phyloP scores from a whole-genome alignment of 306 rosid species.

The Sophora flavescens region DNA sequence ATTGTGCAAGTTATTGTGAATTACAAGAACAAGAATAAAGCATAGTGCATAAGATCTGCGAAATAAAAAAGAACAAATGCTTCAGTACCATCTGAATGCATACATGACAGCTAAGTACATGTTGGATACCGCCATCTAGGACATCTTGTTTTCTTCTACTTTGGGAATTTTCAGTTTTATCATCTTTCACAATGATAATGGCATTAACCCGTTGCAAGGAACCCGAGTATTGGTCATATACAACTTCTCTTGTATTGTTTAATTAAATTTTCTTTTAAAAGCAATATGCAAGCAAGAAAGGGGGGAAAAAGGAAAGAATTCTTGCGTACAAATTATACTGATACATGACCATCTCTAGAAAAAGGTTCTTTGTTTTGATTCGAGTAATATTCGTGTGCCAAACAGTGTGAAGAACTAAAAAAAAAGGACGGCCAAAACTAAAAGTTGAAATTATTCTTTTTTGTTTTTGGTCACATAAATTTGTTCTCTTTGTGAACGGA shows the following conservation, averaged over 20 bases:
- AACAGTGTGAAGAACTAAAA: background rate
- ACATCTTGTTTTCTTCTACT: background rate
- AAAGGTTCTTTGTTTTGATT: background rate
- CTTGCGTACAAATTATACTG: background rate
- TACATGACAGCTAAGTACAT: background rate
- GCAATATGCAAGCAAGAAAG: background rate
- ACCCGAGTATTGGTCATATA: background rate
- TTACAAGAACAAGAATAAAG: background rate
- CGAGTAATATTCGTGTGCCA: background rate
- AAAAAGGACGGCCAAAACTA: slow-evolving; percentile 9
- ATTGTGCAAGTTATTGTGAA: background rate
- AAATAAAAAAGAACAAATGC: background rate
- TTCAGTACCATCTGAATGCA: background rate
- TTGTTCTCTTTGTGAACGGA: too few species aligned
- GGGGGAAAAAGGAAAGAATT: background rate
- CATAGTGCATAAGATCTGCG: background rate
- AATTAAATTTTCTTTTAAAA: background rate
- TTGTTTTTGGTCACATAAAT: too few species aligned
- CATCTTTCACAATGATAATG: background rate
- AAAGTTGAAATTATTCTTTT: background rate
- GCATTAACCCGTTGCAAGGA: background rate
- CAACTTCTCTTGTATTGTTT: background rate
- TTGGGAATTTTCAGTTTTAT: background rate
- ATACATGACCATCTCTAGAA: background rate
- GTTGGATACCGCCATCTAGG: background rate